Evolutionary conservation across 345 rosid genomes (phyloP), one percentile per base, ranked within the genome.

Genomic region (Stellera chamaejasme): DNA sequence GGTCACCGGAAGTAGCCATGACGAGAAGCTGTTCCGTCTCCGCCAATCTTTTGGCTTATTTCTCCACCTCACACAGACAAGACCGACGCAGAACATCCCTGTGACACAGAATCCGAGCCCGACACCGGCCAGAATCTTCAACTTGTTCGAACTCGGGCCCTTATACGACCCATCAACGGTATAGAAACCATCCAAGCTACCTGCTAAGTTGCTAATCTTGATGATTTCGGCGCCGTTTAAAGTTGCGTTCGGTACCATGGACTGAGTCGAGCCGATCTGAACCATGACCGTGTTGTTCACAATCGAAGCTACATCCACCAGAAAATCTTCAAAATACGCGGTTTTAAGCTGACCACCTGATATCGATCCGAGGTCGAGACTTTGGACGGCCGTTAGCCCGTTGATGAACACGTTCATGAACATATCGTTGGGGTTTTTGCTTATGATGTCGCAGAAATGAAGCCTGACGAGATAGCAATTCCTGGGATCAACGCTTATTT

Each of bases 361-460:
- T 50, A 62, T 64, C 2, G 81, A 41, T 0, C 88, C 76, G 27
- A 92, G 90, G 45, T 88, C 90, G 2, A 88, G 78, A 36, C 64
- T 55, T 0, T 76, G 68, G 1, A 64, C 67, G 1, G 68, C 90
- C 48, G 67, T 60, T 32, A 79, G n/a, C 23, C 56, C 71, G 69
- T 88, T 92, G 27, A 92, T 70, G 53, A 68, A 88, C 27, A 88
- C 78, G 10, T 80, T 75, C 73, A 88, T 82, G 69, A 77, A 68
- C 36, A 91, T 64, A 8, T 83, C 84, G 52, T 83, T 74, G 10
- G 75, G 81, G 53, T 75, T 70, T 65, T 72, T 69, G 79, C 96
- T 92, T 8, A 79, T 80, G 61, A 92, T 79, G 74, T 92, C 95
- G 67, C 96, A 83, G 59, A 92, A 92, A 56, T 88, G 96, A 57